Base-by-base conservation (phyloP, 2,329 filamentous ascomycete genomes). In the Blastomyces gilchristii region DNA sequence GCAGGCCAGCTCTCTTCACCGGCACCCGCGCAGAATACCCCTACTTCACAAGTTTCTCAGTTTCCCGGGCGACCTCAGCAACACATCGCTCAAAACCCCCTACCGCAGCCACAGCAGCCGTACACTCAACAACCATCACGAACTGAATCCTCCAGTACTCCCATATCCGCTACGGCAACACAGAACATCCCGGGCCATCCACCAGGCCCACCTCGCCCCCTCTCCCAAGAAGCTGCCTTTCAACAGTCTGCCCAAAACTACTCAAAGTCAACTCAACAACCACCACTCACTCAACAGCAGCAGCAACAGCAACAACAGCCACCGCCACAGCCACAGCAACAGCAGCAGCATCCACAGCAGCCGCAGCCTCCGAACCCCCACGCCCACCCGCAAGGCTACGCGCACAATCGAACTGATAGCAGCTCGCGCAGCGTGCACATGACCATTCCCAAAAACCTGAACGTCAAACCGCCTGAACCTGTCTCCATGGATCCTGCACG, bases 381-480 rank as follows among this genome's bases (percentile, higher is more conserved):
- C 64, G 70, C 72, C 25, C 76, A 79, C 63, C 77, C 78, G 18
- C 72, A 71, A 31, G 74, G 73, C 58, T 77, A 77, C 63, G 73
- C 78, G 31, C 70, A 74, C 62, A 77, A 77, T 58, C 75, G 75
- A 41, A 71, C 73, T 22, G 69, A 74, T 50, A 77, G 76, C 49
- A 74, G 75, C 31, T 70, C 74, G 9, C 79, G 78, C 57, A 76
- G 82, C 68, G 78, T 81, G 56, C 91, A 91, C 73, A 88, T 94
- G 79, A 87, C 87, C 0, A 96, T 96, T 59, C 87, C 91, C 2
- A 96, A 95, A 75, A 85, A 83, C 49, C 82, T 97, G 58, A 87
- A 88, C 56, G 85, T 87, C 7, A 82, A 85, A 61, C 81, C 87
- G 53, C 90, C 90, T 4, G 83, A 86, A 65, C 87, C 91, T 1